Percentiles rank a stretch among this genome's conserved stretches.
Conservation (phyloP, 805 yeast species). For the Spathaspora sp. region DNA sequence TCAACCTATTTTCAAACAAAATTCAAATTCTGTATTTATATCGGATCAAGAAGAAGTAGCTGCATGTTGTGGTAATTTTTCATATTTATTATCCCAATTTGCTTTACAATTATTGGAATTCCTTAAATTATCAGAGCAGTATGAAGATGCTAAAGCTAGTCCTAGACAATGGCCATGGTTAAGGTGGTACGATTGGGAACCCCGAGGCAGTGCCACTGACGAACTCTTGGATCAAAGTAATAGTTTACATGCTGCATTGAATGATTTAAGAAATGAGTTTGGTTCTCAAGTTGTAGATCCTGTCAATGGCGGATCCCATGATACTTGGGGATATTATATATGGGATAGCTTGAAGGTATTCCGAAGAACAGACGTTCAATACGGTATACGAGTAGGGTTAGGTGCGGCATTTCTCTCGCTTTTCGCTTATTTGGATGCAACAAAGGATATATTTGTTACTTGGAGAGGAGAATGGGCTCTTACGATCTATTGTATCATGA, state of each 20-base stretch:
- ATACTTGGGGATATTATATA: conserved; percentile 18
- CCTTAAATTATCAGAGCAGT: conserved; percentile 41
- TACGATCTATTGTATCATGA: conserved; percentile 76
- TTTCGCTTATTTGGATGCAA: conserved; percentile 61
- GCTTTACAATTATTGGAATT: conserved; percentile 54
- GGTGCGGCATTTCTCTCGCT: conserved; percentile 67
- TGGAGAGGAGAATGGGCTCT: conserved; percentile 87
- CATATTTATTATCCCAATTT: conserved; percentile 59
- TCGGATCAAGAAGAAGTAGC: conserved; percentile 77
- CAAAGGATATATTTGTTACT: conserved; percentile 50
- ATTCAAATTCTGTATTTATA: conserved; percentile 32
- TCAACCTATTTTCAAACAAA: conserved; percentile 45
- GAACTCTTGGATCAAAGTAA: conserved; percentile 9
- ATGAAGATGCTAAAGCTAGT: conserved; percentile 20
- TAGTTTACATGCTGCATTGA: conserved; percentile 33
- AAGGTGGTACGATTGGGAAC: conserved; percentile 41
- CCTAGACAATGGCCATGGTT: conserved; percentile 49
- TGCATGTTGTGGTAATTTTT: conserved; percentile 79
- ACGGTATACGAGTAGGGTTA: conserved; percentile 74
- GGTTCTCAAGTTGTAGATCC: conserved; percentile 2
- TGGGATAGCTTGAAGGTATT: conserved; percentile 54
- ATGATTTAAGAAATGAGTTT: conserved; percentile 25
- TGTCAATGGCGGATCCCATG: not conserved
- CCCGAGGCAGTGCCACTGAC: conserved; percentile 3
- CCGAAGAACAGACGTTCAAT: conserved; percentile 65